Percentiles rank a stretch among this genome's conserved stretches.
These are phyloP conservation scores for Ophiosphaerella narmari DNA, from an alignment of 2,329 filamentous ascomycete genomes.

Conservation along the genomic window DNA sequence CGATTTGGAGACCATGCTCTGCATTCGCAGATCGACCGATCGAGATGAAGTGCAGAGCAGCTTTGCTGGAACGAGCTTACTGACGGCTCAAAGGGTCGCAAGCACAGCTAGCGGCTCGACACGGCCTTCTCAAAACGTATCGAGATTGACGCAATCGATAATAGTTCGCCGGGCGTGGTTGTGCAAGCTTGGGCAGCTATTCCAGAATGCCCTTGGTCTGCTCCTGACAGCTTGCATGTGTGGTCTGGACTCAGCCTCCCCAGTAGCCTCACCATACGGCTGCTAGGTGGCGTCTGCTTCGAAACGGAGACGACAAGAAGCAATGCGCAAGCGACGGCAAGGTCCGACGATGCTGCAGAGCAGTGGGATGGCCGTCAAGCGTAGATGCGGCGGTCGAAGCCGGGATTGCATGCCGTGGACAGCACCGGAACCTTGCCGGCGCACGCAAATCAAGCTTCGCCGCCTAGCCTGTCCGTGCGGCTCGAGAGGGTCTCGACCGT, in stretches of 20 bases:
- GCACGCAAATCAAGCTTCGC: slow-evolving; percentile 2
- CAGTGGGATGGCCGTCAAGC: too few species aligned
- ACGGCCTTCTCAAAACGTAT: background rate
- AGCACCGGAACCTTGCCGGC: too few species aligned
- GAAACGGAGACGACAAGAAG: background rate
- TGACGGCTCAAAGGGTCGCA: too few species aligned
- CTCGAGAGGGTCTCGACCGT: slow-evolving; percentile 18
- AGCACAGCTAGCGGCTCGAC: too few species aligned
- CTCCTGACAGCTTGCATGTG: slow-evolving; percentile 5
- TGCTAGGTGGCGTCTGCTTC: background rate
- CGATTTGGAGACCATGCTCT: too few species aligned
- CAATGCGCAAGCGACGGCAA: background rate
- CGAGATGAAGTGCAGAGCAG: too few species aligned
- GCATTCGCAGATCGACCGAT: too few species aligned
- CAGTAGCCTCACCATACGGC: background rate
- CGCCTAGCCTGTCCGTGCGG: slow-evolving; percentile 1
- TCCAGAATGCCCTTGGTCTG: background rate
- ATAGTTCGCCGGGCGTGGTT: background rate
- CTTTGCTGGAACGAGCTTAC: background rate
- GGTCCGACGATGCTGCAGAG: too few species aligned
- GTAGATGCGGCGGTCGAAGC: too few species aligned
- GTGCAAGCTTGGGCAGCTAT: background rate
- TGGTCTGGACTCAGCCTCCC: slow-evolving; percentile 5
- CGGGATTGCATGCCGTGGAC: too few species aligned
- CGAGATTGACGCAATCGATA: background rate